Conservation (phyloP, 257 asterid genomes). For the Rehmannia glutinosa region DNA sequence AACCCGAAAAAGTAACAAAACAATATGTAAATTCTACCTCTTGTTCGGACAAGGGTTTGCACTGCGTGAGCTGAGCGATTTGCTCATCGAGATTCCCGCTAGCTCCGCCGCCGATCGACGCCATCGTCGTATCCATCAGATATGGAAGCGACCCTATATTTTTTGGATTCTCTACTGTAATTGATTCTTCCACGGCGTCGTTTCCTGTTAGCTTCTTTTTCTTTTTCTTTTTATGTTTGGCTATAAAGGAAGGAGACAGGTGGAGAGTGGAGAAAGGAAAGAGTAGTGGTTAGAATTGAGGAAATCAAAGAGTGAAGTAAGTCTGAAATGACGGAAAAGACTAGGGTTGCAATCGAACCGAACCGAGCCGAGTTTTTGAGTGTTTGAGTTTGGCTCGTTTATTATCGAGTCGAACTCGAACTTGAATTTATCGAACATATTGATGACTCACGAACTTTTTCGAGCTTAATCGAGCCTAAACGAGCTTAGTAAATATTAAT, state of each 20-base stretch:
- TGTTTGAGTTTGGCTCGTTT: no score
- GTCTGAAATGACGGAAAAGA: slow-evolving; percentile 19
- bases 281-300: no score
- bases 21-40: slow-evolving; percentile 39
- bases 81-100: slow-evolving; percentile 70
- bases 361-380: no score
- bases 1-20: not conserved
- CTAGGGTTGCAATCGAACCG: no score
- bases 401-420: no score
- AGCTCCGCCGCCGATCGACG: slow-evolving; percentile 40
- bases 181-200: slow-evolving; percentile 32
- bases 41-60: slow-evolving; percentile 79
- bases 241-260: slow-evolving; percentile 15
- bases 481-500: no score
- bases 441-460: no score
- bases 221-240: slow-evolving; percentile 9
- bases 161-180: slow-evolving; percentile 22
- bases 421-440: no score
- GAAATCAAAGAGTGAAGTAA: slow-evolving; percentile 17
- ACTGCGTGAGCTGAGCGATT: slow-evolving; percentile 79
- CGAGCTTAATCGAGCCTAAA: no score
- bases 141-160: slow-evolving; percentile 26
- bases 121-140: slow-evolving; percentile 46
- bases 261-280: slow-evolving; percentile 26
- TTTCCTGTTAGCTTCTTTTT: slow-evolving; percentile 10